Base-by-base conservation (phyloP, 2,329 filamentous ascomycete species). In the Fusarium kyushuense region DNA sequence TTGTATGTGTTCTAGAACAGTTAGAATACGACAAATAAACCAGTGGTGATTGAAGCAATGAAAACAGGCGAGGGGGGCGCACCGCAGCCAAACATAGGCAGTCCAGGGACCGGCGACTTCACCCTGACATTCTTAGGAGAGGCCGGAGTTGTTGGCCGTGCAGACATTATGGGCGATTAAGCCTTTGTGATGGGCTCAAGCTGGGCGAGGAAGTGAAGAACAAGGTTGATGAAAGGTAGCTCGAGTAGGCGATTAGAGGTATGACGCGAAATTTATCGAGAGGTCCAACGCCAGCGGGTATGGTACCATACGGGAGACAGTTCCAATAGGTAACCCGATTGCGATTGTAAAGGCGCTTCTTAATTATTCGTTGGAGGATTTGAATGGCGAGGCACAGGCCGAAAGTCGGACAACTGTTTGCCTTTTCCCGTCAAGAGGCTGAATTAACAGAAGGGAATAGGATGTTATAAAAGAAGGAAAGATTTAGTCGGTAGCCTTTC, bases 1-100 rank as follows among this genome's bases (percentile, higher is more conserved):
- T 76, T 92, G 89, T 48, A 92, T 85, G 78, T 94, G 92, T 76
- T 92, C 92, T 94, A 74, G 14, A 33, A 13, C 36, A 43, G 72
- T 81, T 67, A 81, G 79, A 68, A 58, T 51, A 40, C 5, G 42
- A 41, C 46, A 48, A 35, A 29, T n/a, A 38, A 27, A 33, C 29
- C 25, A 30, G 23, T 46, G 53, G 57, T 32, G 48, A 58, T 32
- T 35, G 16, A n/a, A 49, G 36, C 29, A 29, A 47, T 27, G 38
- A 17, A 61, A 30, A n/a, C n/a, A 36, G 54, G 29, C 60, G 51
- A 54, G 54, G 36, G 36, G 32, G 49, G 77, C 87, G 74, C 81
- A 90, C 88, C 87, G 78, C 88, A 90, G 61, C 88, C 88, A 72
- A 86, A 90, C 72, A 89, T 79, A 43, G 89, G 88, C 54, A 83